phyloP scores from a whole-genome alignment of 495 filamentous ascomycete species.

The Penicillium cinerascens region DNA sequence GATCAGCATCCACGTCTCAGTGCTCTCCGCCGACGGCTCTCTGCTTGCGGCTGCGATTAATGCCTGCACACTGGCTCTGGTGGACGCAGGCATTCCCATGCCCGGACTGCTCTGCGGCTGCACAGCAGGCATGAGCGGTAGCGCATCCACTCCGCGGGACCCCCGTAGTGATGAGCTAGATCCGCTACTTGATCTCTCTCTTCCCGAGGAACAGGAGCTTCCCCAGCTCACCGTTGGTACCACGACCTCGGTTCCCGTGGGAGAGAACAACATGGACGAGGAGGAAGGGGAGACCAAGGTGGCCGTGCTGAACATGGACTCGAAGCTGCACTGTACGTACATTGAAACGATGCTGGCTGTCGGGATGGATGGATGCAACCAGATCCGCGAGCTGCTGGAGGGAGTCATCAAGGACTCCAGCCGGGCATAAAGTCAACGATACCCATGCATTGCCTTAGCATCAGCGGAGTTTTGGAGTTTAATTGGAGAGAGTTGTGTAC shows the following conservation, averaged over 20 bases:
- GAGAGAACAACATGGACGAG: slow-evolving; percentile 35
- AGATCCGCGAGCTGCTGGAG: slow-evolving; percentile 71
- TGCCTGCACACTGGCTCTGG: slow-evolving; percentile 84
- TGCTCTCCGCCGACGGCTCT: slow-evolving; percentile 88
- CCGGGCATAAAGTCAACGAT: slow-evolving; percentile 16
- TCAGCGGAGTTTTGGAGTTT: slow-evolving; percentile 3
- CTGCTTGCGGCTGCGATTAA: slow-evolving; percentile 88
- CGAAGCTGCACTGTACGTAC: slow-evolving; percentile 66
- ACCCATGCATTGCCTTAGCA: slow-evolving; percentile 16
- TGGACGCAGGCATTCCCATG: slow-evolving; percentile 96
- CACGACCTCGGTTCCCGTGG: slow-evolving; percentile 50
- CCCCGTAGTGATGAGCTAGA: slow-evolving; percentile 69
- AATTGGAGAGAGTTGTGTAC: neutral
- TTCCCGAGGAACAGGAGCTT: slow-evolving; percentile 83
- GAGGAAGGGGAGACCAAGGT: slow-evolving; percentile 62
- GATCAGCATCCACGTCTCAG: slow-evolving; percentile 75
- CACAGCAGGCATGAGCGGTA: slow-evolving; percentile 73
- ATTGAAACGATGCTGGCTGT: slow-evolving; percentile 90
- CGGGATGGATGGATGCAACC: slow-evolving; percentile 86
- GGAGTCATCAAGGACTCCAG: slow-evolving; percentile 50
- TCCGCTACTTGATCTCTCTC: slow-evolving; percentile 84
- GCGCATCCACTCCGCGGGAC: slow-evolving; percentile 50
- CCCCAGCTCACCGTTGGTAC: slow-evolving; percentile 85
- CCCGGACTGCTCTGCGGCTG: slow-evolving; percentile 83
- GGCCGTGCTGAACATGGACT: slow-evolving; percentile 78